These are phyloP conservation scores for Russula dissimulans DNA, from an alignment of 768 basidiomycete genomes.

Conservation along the genomic window DNA sequence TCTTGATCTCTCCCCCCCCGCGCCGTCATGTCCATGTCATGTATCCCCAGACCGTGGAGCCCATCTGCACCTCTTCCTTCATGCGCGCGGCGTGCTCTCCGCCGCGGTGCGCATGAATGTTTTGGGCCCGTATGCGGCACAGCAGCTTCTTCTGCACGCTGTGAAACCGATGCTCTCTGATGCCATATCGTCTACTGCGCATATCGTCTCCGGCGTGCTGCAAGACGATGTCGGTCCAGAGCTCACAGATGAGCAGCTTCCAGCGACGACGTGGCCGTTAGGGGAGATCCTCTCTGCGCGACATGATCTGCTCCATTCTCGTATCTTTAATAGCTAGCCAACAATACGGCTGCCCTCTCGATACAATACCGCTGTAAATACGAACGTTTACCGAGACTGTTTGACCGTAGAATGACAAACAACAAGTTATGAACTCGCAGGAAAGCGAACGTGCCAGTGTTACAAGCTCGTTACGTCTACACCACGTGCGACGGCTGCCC, in stretches of 20 bases:
- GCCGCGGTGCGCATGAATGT: constrained; percentile 88
- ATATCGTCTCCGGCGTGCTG: constrained; percentile 14
- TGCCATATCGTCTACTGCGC: constrained; percentile 29
- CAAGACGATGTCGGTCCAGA: constrained; percentile 28
- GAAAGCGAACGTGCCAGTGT: too few relatives aligned
- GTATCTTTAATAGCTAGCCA: constrained; percentile 83
- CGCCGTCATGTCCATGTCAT: background rate
- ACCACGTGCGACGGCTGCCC: too few relatives aligned
- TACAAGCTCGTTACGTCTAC: too few relatives aligned
- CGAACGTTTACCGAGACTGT: background rate
- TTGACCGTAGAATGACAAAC: background rate
- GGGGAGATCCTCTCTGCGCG: constrained; percentile 86
- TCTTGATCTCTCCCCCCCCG: background rate
- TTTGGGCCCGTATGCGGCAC: constrained; percentile 87
- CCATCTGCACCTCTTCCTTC: constrained; percentile 87
- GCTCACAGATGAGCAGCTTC: constrained; percentile 24
- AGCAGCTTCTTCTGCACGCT: constrained; percentile 73
- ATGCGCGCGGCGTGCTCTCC: constrained; percentile 82
- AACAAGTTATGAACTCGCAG: too few relatives aligned
- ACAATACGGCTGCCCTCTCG: too few relatives aligned
- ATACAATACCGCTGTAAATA: background rate
- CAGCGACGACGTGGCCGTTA: constrained; percentile 91
- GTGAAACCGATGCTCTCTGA: constrained; percentile 57
- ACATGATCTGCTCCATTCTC: constrained; percentile 91
- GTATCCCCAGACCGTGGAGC: constrained; percentile 57